These are phyloP conservation scores for Aspergillus tanneri DNA, from an alignment of 2,329 filamentous ascomycete genomes.

Conservation along the genomic window DNA sequence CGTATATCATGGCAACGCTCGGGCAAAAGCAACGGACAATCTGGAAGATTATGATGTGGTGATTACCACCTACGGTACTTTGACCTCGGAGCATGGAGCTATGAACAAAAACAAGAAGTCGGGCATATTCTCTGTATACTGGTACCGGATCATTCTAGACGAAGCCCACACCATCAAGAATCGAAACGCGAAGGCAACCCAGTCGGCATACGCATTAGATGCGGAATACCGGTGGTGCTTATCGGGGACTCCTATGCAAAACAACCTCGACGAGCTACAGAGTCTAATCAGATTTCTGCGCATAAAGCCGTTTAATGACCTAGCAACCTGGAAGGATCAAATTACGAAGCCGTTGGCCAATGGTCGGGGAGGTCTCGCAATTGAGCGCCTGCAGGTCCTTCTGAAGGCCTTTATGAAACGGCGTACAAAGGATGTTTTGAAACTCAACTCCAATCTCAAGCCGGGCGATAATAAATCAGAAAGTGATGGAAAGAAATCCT, in stretches of 20 bases:
- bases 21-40: slow-evolving; percentile 74
- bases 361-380: slow-evolving; percentile 83
- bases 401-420: slow-evolving; percentile 96
- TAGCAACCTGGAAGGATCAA: slow-evolving; percentile 83
- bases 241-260: slow-evolving; percentile 96
- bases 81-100: slow-evolving; percentile 83
- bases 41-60: slow-evolving; percentile 88
- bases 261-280: slow-evolving; percentile 94
- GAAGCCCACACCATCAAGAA: slow-evolving; percentile 99
- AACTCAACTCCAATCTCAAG: slow-evolving; percentile 76
- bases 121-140: slow-evolving; percentile 86
- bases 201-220: slow-evolving; percentile 81
- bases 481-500: slow-evolving; percentile 49
- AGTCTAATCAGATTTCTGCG: slow-evolving; percentile 88
- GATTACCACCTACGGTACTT: slow-evolving; percentile 93
- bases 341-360: slow-evolving; percentile 89
- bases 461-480: slow-evolving; percentile 62
- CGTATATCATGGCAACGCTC: slow-evolving; percentile 84
- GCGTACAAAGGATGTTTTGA: slow-evolving; percentile 95
- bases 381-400: slow-evolving; percentile 78
- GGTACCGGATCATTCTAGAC: slow-evolving; percentile 93
- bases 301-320: slow-evolving; percentile 85
- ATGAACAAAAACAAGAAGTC: slow-evolving; percentile 66
- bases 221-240: slow-evolving; percentile 94
- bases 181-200: slow-evolving; percentile 89